A percentile compares a stretch with the other conserved stretches of the same genome.
Evolutionary conservation across 345 rosid species (phyloP).

Genomic region (Capsella bursapastoris): DNA sequence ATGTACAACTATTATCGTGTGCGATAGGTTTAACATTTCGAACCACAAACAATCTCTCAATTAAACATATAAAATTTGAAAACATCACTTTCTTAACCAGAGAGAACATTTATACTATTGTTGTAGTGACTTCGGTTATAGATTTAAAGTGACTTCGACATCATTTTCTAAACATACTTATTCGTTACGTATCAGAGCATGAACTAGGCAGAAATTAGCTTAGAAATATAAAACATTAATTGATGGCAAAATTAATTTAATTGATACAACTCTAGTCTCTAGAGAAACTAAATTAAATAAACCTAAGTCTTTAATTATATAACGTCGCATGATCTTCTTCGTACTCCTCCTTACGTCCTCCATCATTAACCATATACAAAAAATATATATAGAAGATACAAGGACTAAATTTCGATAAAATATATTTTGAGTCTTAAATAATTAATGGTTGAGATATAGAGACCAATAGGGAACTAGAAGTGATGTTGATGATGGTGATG

Average conservation of each 20-base stretch:
- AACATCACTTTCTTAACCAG: neutral
- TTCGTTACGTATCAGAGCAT: neutral
- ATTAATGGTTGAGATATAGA: constrained; percentile 34
- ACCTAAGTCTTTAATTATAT: constrained; percentile 21
- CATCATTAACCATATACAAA: constrained; percentile 20
- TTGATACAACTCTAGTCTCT: constrained; percentile 12
- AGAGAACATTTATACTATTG: neutral
- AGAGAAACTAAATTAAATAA: constrained; percentile 14
- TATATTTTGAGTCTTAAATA: constrained; percentile 21
- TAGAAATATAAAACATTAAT: neutral
- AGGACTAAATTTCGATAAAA: constrained; percentile 32
- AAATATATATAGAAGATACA: constrained; percentile 21
- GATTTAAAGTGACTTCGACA: neutral
- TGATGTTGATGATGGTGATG: constrained; percentile 78
- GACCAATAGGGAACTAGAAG: constrained; percentile 50
- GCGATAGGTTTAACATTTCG: constrained; percentile 4
- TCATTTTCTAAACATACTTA: neutral
- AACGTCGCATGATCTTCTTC: constrained; percentile 19
- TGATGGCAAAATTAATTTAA: constrained; percentile 20
- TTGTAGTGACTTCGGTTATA: constrained; percentile 13
- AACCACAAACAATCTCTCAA: constrained; percentile 8
- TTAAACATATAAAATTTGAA: neutral
- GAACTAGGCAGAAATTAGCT: constrained; percentile 14
- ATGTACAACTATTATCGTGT: constrained; percentile 10
- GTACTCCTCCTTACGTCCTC: constrained; percentile 29